Percentiles rank a stretch among this genome's conserved stretches.
These are phyloP conservation scores for Bryum argenteum DNA, from an alignment of 225 moss, liverwort and hornwort species.

Conservation along the genomic window DNA sequence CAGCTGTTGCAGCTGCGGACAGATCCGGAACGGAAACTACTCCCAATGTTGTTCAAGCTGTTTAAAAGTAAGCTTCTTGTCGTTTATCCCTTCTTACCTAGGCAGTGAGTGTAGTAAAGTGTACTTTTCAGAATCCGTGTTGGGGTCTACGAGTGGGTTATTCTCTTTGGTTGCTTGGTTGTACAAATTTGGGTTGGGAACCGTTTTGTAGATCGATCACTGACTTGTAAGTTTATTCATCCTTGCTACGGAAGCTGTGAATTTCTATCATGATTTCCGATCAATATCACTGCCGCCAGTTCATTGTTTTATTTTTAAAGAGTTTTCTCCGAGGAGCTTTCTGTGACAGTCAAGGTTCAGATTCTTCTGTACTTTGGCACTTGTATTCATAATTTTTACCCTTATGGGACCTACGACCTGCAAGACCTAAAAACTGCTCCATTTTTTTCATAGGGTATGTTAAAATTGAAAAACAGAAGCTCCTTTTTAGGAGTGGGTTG, in stretches of 20 bases:
- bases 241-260: neutral
- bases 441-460: too few species aligned
- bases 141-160: neutral
- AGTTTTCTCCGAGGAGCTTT: too few species aligned
- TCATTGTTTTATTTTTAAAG: too few species aligned
- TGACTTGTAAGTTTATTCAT: conserved; percentile 1
- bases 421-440: too few species aligned
- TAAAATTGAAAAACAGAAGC: too few species aligned
- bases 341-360: too few species aligned
- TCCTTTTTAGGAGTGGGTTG: too few species aligned
- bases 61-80: conserved; percentile 19
- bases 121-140: conserved; percentile 8
- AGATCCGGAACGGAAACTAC: conserved; percentile 29
- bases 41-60: conserved; percentile 13
- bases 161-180: conserved; percentile 17
- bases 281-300: too few species aligned
- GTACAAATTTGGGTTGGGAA: conserved; percentile 18
- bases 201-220: conserved; percentile 12
- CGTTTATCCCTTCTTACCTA: neutral
- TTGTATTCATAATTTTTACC: too few species aligned
- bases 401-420: too few species aligned
- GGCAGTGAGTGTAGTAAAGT: neutral
- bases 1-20: conserved; percentile 28
- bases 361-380: too few species aligned
- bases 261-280: neutral